A percentile compares a stretch with the other conserved stretches of the same genome.
Conservation (phyloP, 176 grass and related monocot genomes). For the Zoysia pacifica region DNA sequence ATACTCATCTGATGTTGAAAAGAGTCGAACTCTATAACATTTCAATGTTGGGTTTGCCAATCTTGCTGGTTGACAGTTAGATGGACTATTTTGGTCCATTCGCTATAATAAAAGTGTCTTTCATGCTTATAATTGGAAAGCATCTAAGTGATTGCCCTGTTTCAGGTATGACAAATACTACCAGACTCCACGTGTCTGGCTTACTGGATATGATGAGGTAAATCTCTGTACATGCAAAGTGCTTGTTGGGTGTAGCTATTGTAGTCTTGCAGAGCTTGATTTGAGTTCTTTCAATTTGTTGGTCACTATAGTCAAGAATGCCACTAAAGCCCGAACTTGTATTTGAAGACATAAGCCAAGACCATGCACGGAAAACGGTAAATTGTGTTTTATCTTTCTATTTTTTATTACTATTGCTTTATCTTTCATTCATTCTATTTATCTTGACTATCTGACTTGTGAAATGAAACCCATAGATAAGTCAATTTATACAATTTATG, state of each 20-base stretch:
- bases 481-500: neutral
- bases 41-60: neutral
- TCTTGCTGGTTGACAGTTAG: neutral
- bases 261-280: neutral
- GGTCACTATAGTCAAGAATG: slow-evolving; percentile 68
- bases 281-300: slow-evolving; percentile 14
- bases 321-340: slow-evolving; percentile 84
- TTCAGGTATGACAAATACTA: slow-evolving; percentile 96
- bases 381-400: neutral
- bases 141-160: slow-evolving; percentile 26
- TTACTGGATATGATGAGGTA: slow-evolving; percentile 99
- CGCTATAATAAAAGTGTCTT: neutral
- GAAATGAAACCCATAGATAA: neutral
- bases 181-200: slow-evolving; percentile 96
- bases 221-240: slow-evolving; percentile 3
- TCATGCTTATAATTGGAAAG: slow-evolving; percentile 13
- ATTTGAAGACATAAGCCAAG: slow-evolving; percentile 98
- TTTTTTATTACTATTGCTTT: too few relatives aligned
- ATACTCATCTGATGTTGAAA: slow-evolving; percentile 5
- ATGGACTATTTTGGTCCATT: neutral
- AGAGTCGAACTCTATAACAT: neutral
- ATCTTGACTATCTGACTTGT: slow-evolving; percentile 20
- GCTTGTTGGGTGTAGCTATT: slow-evolving; percentile 1
- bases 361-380: slow-evolving; percentile 95
- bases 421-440: neutral